These are phyloP conservation scores for Blastocystis sp. DNA, from an alignment of 352 stramenopile genomes.

Conservation along the genomic window DNA sequence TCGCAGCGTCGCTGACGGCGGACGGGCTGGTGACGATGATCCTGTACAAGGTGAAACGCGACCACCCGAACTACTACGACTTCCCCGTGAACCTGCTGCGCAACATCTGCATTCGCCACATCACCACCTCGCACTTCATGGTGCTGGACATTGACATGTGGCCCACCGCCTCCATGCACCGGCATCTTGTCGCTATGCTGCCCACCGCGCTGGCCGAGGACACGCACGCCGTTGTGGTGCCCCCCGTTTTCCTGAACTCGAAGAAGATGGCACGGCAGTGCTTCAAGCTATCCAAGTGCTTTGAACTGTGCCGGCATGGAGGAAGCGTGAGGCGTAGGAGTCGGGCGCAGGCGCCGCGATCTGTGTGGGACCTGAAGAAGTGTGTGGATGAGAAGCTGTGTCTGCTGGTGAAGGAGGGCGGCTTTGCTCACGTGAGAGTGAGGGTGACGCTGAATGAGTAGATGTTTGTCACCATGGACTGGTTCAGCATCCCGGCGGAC, in stretches of 20 bases:
- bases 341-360: not conserved
- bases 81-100: constrained; percentile 63
- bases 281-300: not conserved
- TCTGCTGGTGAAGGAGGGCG: constrained; percentile 41
- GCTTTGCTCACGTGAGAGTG: constrained; percentile 18
- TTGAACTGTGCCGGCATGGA: not conserved
- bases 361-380: not conserved
- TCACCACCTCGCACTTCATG: constrained; percentile 63
- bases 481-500: constrained; percentile 21
- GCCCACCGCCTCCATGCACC: constrained; percentile 16
- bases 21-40: not conserved
- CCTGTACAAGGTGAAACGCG: not conserved
- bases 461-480: constrained; percentile 14
- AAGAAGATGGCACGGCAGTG: not conserved
- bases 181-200: not conserved
- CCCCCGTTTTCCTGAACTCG: constrained; percentile 33
- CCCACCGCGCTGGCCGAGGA: not conserved
- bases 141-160: constrained; percentile 66
- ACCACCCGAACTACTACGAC: constrained; percentile 40
- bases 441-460: not conserved
- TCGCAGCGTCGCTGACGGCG: not conserved
- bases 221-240: constrained; percentile 1
- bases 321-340: not conserved
- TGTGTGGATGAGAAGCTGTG: constrained; percentile 18
- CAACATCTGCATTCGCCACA: constrained; percentile 63